These are phyloP conservation scores for Albatrellus ellisii DNA, from an alignment of 768 basidiomycete species.

Conservation along the genomic window DNA sequence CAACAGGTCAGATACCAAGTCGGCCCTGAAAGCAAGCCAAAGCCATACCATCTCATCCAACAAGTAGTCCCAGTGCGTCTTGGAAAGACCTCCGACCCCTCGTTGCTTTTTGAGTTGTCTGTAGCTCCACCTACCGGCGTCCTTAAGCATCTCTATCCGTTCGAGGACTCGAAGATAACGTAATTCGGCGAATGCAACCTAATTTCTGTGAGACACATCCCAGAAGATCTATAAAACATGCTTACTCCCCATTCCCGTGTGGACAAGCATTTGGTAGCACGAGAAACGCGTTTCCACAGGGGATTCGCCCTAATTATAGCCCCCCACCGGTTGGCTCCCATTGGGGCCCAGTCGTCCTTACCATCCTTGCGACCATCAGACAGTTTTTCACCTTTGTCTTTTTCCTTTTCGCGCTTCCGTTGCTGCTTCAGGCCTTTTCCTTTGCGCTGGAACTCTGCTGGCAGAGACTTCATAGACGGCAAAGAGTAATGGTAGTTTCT, in stretches of 20 bases:
- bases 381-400: conserved; percentile 29
- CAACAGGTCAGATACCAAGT: background rate
- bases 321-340: conserved; percentile 53
- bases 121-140: conserved; percentile 76
- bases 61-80: conserved; percentile 92
- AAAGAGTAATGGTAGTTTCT: conserved; percentile 37
- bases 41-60: conserved; percentile 86
- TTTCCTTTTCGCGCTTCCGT: conserved; percentile 39
- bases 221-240: conserved; percentile 5
- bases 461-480: conserved; percentile 41
- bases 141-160: conserved; percentile 73
- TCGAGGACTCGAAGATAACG: conserved; percentile 71
- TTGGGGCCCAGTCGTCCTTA: conserved; percentile 46
- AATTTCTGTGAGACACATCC: conserved; percentile 2
- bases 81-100: conserved; percentile 56
- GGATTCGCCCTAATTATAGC: conserved; percentile 70
- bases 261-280: conserved; percentile 64
- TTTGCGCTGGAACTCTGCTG: conserved; percentile 40
- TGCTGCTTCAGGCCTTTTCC: conserved; percentile 31
- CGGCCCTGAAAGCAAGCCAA: background rate
- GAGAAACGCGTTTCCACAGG: conserved; percentile 51
- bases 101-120: conserved; percentile 92
- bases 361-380: conserved; percentile 26
- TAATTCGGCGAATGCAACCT: conserved; percentile 75
- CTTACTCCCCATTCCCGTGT: conserved; percentile 77